phyloP scores from a whole-genome alignment of 257 asterid species.

The Nicotiana knightiana region DNA sequence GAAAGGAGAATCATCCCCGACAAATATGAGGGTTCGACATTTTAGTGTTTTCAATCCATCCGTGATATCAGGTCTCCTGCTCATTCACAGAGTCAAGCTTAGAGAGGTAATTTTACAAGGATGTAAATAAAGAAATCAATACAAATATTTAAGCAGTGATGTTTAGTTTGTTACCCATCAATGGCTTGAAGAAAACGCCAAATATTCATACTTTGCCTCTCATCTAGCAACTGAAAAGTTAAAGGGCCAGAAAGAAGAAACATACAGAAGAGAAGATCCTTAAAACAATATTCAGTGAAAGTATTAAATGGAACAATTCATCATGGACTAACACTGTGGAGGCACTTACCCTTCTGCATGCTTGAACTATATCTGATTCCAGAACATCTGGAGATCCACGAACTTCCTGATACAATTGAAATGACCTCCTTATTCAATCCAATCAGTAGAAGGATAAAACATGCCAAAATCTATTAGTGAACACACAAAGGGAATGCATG shows the following conservation, averaged over 20 bases:
- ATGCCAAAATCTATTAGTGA: not conserved
- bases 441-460: not conserved
- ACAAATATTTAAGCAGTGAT: not conserved
- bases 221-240: conserved; percentile 66
- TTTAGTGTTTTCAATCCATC: conserved; percentile 56
- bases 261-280: not conserved
- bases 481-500: not conserved
- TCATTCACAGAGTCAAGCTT: conserved; percentile 16
- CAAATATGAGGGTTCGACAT: conserved; percentile 82
- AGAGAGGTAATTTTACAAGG: conserved; percentile 1
- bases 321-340: conserved; percentile 8
- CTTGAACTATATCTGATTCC: conserved; percentile 87
- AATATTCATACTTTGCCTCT: conserved; percentile 76
- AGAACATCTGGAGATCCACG: conserved; percentile 62
- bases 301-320: not conserved
- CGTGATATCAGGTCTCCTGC: conserved; percentile 77
- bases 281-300: not conserved
- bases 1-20: conserved; percentile 79
- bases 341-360: conserved; percentile 83
- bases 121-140: conserved; percentile 1
- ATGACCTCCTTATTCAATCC: conserved; percentile 2
- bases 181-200: conserved; percentile 79
- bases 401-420: conserved; percentile 53
- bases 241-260: conserved; percentile 4
- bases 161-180: conserved; percentile 39